phyloP scores from a whole-genome alignment of 495 filamentous ascomycete species.

The Podospora fimiseda region DNA sequence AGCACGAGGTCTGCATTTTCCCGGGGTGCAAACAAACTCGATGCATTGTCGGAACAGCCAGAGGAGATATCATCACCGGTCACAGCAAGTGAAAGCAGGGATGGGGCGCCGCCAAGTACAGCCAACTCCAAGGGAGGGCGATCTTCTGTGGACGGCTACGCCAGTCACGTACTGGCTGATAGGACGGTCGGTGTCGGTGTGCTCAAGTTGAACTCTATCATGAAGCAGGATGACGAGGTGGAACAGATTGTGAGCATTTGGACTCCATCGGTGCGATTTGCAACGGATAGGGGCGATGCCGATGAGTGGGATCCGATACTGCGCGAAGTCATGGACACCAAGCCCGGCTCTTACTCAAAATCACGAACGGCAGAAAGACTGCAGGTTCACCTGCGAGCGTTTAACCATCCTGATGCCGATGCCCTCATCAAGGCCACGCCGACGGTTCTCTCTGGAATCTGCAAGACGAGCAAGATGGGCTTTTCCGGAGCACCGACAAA shows the following conservation, averaged over 20 bases:
- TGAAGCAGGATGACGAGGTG: constrained; percentile 66
- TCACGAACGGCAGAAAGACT: constrained; percentile 63
- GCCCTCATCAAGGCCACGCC: constrained; percentile 76
- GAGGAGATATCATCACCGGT: constrained; percentile 31
- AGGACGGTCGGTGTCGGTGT: constrained; percentile 76
- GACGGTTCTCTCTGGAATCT: constrained; percentile 75
- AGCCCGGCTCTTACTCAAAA: constrained; percentile 64
- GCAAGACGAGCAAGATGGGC: constrained; percentile 79
- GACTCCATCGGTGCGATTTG: constrained; percentile 48
- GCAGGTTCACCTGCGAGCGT: constrained; percentile 69
- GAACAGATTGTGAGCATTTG: constrained; percentile 78
- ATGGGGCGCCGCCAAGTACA: constrained; percentile 48
- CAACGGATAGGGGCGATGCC: constrained; percentile 46
- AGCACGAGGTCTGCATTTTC: constrained; percentile 43
- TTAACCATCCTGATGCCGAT: constrained; percentile 68
- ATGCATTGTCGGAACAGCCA: constrained; percentile 42
- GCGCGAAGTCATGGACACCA: constrained; percentile 64
- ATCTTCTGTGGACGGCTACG: constrained; percentile 41
- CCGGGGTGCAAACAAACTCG: constrained; percentile 41
- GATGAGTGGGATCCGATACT: constrained; percentile 75
- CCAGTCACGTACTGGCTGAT: constrained; percentile 33
- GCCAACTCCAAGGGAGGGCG: constrained; percentile 45
- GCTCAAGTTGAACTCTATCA: constrained; percentile 68
- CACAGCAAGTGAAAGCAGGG: constrained; percentile 33
- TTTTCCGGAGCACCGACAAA: constrained; percentile 89